Evolutionary conservation across 2,329 filamentous ascomycete genomes (phyloP).

Genomic region (Purpureocillium lavendulum): DNA sequence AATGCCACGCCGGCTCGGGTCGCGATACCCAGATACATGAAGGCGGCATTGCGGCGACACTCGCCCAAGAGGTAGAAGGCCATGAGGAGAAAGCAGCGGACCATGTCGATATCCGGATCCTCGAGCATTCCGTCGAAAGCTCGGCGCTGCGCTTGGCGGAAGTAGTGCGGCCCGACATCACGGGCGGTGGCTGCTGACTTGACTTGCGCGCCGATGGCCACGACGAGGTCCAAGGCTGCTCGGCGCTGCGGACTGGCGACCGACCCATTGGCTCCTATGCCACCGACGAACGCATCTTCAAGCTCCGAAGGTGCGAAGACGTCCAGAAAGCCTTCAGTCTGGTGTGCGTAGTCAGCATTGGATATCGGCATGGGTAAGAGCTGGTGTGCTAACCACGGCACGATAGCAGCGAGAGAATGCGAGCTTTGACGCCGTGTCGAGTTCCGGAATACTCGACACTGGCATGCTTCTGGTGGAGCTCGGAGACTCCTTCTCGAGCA

Average conservation of each 20-base stretch:
- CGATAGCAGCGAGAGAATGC: constrained; percentile 10
- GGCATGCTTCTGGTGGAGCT: constrained; percentile 2
- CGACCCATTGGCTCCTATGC: background rate
- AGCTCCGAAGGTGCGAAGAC: constrained; percentile 20
- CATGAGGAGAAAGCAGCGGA: constrained; percentile 45
- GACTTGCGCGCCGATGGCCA: constrained; percentile 45
- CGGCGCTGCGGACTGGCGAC: constrained; percentile 4
- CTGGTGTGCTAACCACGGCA: constrained; percentile 9
- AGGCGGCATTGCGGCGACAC: constrained; percentile 50
- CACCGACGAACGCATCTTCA: constrained; percentile 12
- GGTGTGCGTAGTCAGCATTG: background rate
- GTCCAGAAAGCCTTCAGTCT: constrained; percentile 26
- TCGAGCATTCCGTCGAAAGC: constrained; percentile 43
- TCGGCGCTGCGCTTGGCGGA: constrained; percentile 36
- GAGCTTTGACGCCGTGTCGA: constrained; percentile 10
- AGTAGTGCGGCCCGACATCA: constrained; percentile 27
- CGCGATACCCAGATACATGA: constrained; percentile 55
- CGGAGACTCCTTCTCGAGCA: constrained; percentile 38
- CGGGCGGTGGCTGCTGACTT: constrained; percentile 18
- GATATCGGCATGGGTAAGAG: background rate
- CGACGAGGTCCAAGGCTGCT: constrained; percentile 28
- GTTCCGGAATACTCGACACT: constrained; percentile 1
- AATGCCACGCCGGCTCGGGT: constrained; percentile 47
- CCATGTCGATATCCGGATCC: constrained; percentile 44
- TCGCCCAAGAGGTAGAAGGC: constrained; percentile 51